These are phyloP conservation scores for Tuber melanosporum DNA, from an alignment of 495 filamentous ascomycete genomes.

Conservation along the genomic window DNA sequence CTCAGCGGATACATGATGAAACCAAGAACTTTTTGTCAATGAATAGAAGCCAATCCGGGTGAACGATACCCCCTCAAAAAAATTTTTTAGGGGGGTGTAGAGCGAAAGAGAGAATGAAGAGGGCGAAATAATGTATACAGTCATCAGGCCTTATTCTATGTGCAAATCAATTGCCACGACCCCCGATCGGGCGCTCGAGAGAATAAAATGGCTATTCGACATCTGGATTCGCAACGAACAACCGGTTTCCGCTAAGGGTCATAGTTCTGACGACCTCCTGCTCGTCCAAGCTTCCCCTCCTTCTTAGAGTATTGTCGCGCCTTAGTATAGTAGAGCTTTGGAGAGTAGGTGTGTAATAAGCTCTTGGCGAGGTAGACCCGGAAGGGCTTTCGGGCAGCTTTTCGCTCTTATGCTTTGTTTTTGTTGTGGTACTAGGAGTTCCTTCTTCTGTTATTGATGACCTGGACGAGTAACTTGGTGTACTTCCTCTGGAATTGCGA, in stretches of 20 bases:
- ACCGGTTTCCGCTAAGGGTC: slow-evolving; percentile 65
- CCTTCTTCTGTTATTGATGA: slow-evolving; percentile 30
- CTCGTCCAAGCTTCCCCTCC: slow-evolving; percentile 91
- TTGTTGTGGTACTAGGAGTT: slow-evolving; percentile 6
- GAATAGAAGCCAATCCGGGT: slow-evolving; percentile 29
- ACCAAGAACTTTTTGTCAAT: slow-evolving; percentile 7
- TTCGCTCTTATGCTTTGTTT: slow-evolving; percentile 21
- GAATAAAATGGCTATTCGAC: slow-evolving; percentile 5
- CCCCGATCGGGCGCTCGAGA: not conserved
- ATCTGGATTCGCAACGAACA: slow-evolving; percentile 96
- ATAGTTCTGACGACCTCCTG: slow-evolving; percentile 62
- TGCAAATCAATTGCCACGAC: slow-evolving; percentile 21
- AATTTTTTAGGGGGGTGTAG: not conserved
- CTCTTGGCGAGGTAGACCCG: slow-evolving; percentile 48
- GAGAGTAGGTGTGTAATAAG: slow-evolving; percentile 49
- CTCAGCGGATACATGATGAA: not conserved
- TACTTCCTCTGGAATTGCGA: slow-evolving; percentile 31
- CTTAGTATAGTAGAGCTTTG: slow-evolving; percentile 45
- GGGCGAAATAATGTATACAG: slow-evolving; percentile 4
- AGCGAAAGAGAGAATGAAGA: slow-evolving; percentile 9
- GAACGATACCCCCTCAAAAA: slow-evolving; percentile 27
- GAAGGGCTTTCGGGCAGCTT: slow-evolving; percentile 47
- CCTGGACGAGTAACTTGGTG: slow-evolving; percentile 29
- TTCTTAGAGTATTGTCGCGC: slow-evolving; percentile 52
- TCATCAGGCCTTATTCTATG: not conserved